Conservation (phyloP, 2,329 filamentous ascomycete species). For the Alternaria brassicae region DNA sequence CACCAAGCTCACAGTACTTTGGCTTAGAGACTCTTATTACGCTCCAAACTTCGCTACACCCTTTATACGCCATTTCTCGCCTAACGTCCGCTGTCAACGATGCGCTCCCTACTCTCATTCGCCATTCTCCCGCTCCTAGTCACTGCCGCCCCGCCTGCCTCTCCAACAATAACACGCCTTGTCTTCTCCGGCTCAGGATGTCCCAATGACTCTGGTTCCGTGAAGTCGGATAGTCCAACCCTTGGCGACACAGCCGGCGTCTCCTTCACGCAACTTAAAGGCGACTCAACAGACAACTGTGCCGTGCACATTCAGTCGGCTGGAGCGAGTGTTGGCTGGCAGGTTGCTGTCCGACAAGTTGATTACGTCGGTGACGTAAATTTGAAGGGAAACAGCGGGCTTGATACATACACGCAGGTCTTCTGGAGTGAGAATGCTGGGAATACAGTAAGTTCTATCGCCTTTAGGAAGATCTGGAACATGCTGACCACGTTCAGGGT, state of each 20-base stretch:
- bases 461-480: not conserved
- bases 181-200: conserved; percentile 40
- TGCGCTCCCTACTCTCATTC: conserved; percentile 26
- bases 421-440: conserved; percentile 43
- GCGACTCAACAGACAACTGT: conserved; percentile 39
- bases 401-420: conserved; percentile 36
- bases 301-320: conserved; percentile 38
- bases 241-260: conserved; percentile 35
- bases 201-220: conserved; percentile 35
- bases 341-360: conserved; percentile 38
- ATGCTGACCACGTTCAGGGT: conserved; percentile 17
- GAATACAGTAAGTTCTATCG: conserved; percentile 33
- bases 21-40: not conserved
- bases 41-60: not conserved
- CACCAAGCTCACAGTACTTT: not conserved
- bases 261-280: conserved; percentile 33
- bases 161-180: conserved; percentile 35
- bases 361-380: conserved; percentile 33
- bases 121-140: conserved; percentile 21
- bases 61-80: not conserved
- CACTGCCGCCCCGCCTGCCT: conserved; percentile 28
- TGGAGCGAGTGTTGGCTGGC: conserved; percentile 38
- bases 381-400: conserved; percentile 30
- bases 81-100: conserved; percentile 2
- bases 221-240: conserved; percentile 18